These are phyloP conservation scores for Aspergillus ruber DNA, from an alignment of 2,329 filamentous ascomycete species.

Conservation along the genomic window DNA sequence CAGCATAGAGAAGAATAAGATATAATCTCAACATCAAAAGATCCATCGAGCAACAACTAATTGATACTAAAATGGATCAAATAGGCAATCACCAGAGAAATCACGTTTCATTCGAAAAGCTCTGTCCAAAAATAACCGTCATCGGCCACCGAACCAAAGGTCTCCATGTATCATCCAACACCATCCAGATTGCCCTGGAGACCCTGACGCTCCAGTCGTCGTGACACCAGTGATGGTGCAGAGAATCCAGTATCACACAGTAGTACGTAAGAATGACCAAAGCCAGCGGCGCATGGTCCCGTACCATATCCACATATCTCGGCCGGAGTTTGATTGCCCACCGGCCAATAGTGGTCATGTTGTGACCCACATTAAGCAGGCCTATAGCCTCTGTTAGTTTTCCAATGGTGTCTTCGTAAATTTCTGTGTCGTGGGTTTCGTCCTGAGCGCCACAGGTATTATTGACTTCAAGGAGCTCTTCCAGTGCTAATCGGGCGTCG, in stretches of 20 bases:
- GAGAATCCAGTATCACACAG: constrained; percentile 53
- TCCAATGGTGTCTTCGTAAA: constrained; percentile 20
- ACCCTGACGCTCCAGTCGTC: constrained; percentile 60
- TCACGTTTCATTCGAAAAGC: constrained; percentile 9
- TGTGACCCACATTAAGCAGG: constrained; percentile 29
- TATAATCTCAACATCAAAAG: too few relatives aligned
- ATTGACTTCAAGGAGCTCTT: constrained; percentile 22
- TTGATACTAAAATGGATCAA: neutral
- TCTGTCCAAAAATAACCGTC: constrained; percentile 22
- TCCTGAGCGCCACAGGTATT: constrained; percentile 13
- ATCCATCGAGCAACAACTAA: too few relatives aligned
- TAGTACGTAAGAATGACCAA: constrained; percentile 57
- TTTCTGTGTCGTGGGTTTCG: constrained; percentile 16
- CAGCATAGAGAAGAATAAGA: too few relatives aligned
- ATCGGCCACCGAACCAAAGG: constrained; percentile 25
- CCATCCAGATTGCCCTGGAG: constrained; percentile 52
- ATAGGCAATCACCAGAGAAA: neutral
- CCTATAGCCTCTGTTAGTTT: constrained; percentile 22
- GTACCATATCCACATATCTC: constrained; percentile 30
- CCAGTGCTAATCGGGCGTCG: constrained; percentile 13
- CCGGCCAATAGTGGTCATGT: constrained; percentile 41
- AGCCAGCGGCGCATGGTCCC: constrained; percentile 31
- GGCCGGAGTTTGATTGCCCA: constrained; percentile 33
- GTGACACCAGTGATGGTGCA: constrained; percentile 60
- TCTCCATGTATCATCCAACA: constrained; percentile 26